phyloP scores from a whole-genome alignment of 129 eudicot species.

The Ambrosia artemisiifolia region DNA sequence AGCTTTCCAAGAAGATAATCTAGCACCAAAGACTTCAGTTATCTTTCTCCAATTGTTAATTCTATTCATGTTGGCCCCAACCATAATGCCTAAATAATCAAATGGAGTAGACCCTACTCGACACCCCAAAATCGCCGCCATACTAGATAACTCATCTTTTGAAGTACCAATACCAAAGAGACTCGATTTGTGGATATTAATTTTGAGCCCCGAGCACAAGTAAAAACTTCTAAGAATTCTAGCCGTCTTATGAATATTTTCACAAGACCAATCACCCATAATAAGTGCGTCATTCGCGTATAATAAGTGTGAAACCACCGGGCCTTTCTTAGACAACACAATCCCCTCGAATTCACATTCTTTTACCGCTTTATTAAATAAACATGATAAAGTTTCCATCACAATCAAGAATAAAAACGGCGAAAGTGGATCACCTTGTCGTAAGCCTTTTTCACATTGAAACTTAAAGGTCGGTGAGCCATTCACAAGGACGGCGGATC shows the following conservation, averaged over 20 bases:
- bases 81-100: not conserved
- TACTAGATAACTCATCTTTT: not conserved
- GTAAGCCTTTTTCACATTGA: not conserved
- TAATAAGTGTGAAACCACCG: not conserved
- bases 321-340: not conserved
- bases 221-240: not conserved
- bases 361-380: not conserved
- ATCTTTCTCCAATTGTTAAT: not conserved
- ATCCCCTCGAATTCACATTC: not conserved
- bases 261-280: not conserved
- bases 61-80: not conserved
- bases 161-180: not conserved
- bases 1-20: not conserved
- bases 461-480: not conserved
- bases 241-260: not conserved
- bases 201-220: not conserved
- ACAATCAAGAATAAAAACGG: no score
- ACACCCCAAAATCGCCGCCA: not conserved
- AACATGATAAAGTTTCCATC: not conserved
- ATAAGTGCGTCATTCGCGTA: not conserved
- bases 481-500: not conserved
- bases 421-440: no score
- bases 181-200: not conserved
- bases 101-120: not conserved
- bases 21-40: not conserved